These are phyloP conservation scores for Pythium brachiatum DNA, from an alignment of 352 stramenopile genomes.

Conservation along the genomic window DNA sequence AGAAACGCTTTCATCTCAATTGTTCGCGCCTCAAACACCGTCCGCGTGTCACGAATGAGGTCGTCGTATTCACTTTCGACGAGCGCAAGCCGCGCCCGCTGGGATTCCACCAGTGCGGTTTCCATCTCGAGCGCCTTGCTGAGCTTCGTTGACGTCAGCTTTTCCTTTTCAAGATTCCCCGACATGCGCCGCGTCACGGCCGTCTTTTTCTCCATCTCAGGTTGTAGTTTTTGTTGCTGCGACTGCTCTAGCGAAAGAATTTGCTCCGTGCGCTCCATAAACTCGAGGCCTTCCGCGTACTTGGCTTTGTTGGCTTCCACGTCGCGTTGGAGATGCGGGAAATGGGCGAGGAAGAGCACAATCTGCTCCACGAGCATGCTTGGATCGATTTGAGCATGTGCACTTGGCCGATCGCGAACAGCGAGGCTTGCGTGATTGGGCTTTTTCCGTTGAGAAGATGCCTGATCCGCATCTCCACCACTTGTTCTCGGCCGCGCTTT, in stretches of 20 bases:
- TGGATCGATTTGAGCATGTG: slow-evolving; percentile 32
- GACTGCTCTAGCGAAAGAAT: slow-evolving; percentile 45
- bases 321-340: slow-evolving; percentile 27
- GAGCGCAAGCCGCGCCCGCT: slow-evolving; percentile 36
- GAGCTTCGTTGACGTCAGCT: slow-evolving; percentile 48
- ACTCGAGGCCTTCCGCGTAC: slow-evolving; percentile 39
- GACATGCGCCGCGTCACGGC: slow-evolving; percentile 54
- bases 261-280: slow-evolving; percentile 53
- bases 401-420: slow-evolving; percentile 7
- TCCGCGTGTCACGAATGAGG: slow-evolving; percentile 37
- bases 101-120: slow-evolving; percentile 29
- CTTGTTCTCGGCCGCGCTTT: slow-evolving; percentile 2
- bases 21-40: slow-evolving; percentile 29
- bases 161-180: slow-evolving; percentile 56
- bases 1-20: slow-evolving; percentile 29
- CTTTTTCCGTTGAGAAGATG: not conserved
- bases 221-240: slow-evolving; percentile 47
- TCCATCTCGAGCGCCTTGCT: slow-evolving; percentile 46
- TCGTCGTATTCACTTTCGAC: slow-evolving; percentile 56
- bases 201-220: slow-evolving; percentile 46
- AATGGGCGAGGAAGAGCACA: slow-evolving; percentile 35
- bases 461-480: not conserved
- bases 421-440: not conserved
- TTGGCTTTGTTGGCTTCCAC: slow-evolving; percentile 34
- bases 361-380: slow-evolving; percentile 64